Base-by-base conservation (phyloP, 768 basidiomycete genomes). In the Tephrocybe sp. region DNA sequence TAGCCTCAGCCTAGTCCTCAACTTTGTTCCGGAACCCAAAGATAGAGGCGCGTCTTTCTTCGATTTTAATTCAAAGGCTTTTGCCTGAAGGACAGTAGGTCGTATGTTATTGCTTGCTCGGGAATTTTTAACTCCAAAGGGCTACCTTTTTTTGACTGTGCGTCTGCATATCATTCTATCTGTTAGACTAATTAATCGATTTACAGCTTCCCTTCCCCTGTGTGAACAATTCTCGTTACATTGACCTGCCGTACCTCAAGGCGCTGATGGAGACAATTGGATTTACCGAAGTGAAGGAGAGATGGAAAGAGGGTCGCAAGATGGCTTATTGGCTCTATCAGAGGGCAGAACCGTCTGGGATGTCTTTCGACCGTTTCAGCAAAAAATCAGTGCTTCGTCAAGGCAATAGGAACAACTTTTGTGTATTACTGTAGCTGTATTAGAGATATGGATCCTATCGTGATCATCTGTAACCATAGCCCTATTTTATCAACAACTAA, bases 261-360 rank as follows among this genome's bases (percentile, higher is more conserved):
- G 62, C 62, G 2, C 67, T 91, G 36, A 84, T 91, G 84, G 49
- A 60, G 0, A 58, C 67, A 5, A 61, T 91, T 5, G 90, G 90
- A 0, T 94, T 93, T 60, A 60, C 55, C 0, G 69, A 82, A 59
- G 61, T 86, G 18, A 74, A 77, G 47, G 74, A 73, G 38, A 74
- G 77, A 53, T 88, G 84, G 83, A 82, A 75, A 58, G 61, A 66
- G 19, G 80, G 80, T 12, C 86, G 91, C 4, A 95, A 91, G 67
- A 93, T 95, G 78, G 84, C 75, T 3, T 97, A 95, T 63, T 90
- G 86, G 83, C 70, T 97, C 8, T 93, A 80, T 62, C 76, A 67
- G n/a, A 89, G 82, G 64, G 44, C 43, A 43, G 47, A 37, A 30
- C 30, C 23, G 10, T 24, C 56, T 22, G 30, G 37, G 25, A 22